Evolutionary conservation across 2,329 filamentous ascomycete species (phyloP), one percentile per base, ranked within the genome.

Genomic region (Diplocarpon mali): DNA sequence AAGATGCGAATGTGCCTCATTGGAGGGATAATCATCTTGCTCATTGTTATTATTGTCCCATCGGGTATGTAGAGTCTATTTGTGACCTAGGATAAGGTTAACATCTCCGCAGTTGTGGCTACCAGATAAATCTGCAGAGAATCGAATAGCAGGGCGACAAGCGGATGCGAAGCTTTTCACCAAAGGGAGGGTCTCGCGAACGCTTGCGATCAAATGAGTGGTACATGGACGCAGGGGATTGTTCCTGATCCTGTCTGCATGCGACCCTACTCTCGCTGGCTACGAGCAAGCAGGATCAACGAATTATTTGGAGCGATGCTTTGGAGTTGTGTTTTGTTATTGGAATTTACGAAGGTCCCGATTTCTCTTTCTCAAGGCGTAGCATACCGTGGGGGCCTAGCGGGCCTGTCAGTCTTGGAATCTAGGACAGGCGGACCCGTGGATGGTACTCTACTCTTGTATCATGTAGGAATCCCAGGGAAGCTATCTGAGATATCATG

Each of bases 1-100:
- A 96, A 96, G 80, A 98, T 98, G 92, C 82, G 92, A 67, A 92
- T 95, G 74, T 96, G 90, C 70, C 73, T 98, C 58, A 84, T 94
- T 63, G 74, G 81, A 48, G 92, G 89, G 61, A 84, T 98, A 67
- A 83, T 96, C 65, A 76, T 96, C 57, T 74, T 98, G 58, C 76
- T 98, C 56, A 71, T 94, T 57, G 78, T 98, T 66, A 96, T 98
- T 65, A 92, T 98, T 62, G 80, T 96, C 57, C 92, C 92, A 55
- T 75, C 83, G 57, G 87, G 90, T 95, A 78, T 63, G 80, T 40
- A n/a, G 6, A 39, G 15, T 16, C 7, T 6, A 14, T 9, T 27
- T 14, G 7, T 27, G 20, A 38, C n/a, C 10, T 6, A 17, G 10
- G 38, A 7, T 6, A 42, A 51, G 16, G 57, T 53, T 65, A 56